phyloP scores from a whole-genome alignment of 805 yeast species.

The Ogataea trehalophila region DNA sequence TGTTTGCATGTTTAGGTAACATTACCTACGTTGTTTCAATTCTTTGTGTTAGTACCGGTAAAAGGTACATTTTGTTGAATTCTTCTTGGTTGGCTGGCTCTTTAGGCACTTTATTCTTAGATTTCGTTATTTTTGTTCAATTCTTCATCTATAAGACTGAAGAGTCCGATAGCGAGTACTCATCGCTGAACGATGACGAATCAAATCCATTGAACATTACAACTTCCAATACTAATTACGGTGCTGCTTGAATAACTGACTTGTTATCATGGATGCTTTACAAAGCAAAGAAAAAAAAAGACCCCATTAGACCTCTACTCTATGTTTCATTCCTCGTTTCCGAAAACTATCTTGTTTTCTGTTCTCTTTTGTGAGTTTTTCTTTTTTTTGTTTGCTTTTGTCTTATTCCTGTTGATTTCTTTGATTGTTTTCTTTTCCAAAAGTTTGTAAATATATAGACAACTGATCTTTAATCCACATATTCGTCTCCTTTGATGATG shows the following conservation, averaged over 20 bases:
- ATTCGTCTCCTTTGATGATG: too few relatives aligned
- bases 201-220: constrained; percentile 9
- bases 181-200: constrained; percentile 16
- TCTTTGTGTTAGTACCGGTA: constrained; percentile 65
- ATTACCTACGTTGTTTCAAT: constrained; percentile 86
- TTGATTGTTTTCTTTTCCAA: too few relatives aligned
- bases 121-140: constrained; percentile 78
- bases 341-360: too few relatives aligned
- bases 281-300: too few relatives aligned
- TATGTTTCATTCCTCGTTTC: too few relatives aligned
- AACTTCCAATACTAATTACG: constrained; percentile 6
- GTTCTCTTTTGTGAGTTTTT: too few relatives aligned
- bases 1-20: constrained; percentile 94
- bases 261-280: too few relatives aligned
- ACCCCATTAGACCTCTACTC: too few relatives aligned
- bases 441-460: too few relatives aligned
- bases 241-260: neutral
- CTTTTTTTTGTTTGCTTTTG: too few relatives aligned
- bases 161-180: constrained; percentile 25
- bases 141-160: constrained; percentile 65
- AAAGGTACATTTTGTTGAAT: constrained; percentile 70
- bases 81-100: constrained; percentile 93
- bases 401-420: too few relatives aligned
- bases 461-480: too few relatives aligned
- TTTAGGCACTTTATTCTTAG: constrained; percentile 79